phyloP scores from a whole-genome alignment of 495 filamentous ascomycete genomes.

The Parmelia sp. region DNA sequence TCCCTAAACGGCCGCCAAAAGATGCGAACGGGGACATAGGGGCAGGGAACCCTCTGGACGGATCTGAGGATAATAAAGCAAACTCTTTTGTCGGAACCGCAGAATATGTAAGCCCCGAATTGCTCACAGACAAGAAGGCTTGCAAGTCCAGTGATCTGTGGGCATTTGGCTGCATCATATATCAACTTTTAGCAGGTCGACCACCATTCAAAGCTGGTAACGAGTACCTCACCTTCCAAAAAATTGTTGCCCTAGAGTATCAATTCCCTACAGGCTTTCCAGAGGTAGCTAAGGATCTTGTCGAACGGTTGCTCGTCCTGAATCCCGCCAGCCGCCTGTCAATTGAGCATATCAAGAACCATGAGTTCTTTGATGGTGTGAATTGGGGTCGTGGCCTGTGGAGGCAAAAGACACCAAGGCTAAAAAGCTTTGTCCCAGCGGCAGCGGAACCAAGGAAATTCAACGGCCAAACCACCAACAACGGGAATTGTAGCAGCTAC shows the following conservation, averaged over 20 bases:
- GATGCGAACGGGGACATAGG: constrained; percentile 36
- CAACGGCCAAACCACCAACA: constrained; percentile 46
- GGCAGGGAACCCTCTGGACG: constrained; percentile 45
- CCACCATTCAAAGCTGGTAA: constrained; percentile 97
- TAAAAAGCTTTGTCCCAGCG: constrained; percentile 81
- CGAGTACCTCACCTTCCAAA: constrained; percentile 97
- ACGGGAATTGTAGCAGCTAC: constrained; percentile 32
- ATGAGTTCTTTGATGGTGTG: constrained; percentile 93
- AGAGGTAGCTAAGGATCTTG: constrained; percentile 76
- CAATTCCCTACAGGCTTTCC: constrained; percentile 91
- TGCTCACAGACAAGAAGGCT: constrained; percentile 90
- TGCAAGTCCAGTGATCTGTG: constrained; percentile 98
- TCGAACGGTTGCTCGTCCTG: constrained; percentile 85
- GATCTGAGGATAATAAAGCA: constrained; percentile 63
- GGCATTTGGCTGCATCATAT: constrained; percentile 99
- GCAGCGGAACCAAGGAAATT: constrained; percentile 77
- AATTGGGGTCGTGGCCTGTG: constrained; percentile 79
- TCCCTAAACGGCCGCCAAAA: constrained; percentile 51
- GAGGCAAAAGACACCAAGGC: constrained; percentile 82
- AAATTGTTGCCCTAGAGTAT: constrained; percentile 91
- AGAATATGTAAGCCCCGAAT: constrained; percentile 95
- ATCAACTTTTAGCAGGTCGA: constrained; percentile 85
- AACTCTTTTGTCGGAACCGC: constrained; percentile 97
- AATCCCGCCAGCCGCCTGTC: constrained; percentile 83
- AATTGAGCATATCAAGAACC: constrained; percentile 95